Evolutionary conservation across 2,329 filamentous ascomycete genomes (phyloP).

Genomic region (Aureobasidium sp.): DNA sequence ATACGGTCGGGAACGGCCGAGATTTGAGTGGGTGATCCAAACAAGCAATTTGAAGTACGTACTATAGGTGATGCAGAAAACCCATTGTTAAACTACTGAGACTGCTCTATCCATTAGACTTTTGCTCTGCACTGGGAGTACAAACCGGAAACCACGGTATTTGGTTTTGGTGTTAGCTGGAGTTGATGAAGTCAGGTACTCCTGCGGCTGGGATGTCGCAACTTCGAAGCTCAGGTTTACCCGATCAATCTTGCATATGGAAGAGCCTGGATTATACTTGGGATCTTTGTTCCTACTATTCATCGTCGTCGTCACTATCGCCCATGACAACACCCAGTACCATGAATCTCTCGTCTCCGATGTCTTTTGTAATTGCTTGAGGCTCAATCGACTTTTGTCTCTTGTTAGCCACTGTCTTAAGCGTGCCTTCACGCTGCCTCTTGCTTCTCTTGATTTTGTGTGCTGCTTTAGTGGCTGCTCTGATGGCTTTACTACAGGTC

Average conservation of each 20-base stretch:
- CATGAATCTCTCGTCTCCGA: constrained; percentile 28
- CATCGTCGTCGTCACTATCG: constrained; percentile 22
- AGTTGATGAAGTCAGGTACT: not conserved
- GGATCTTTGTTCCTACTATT: constrained; percentile 2
- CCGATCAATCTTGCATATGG: not conserved
- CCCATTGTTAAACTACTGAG: not conserved
- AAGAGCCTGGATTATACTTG: not conserved
- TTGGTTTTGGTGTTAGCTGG: not conserved
- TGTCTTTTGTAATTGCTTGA: constrained; percentile 14
- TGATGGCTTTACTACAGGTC: not conserved
- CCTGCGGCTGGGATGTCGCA: not conserved
- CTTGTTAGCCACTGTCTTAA: not conserved
- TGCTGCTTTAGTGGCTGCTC: not conserved
- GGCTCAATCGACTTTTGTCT: constrained; percentile 5
- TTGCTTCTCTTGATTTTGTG: not conserved
- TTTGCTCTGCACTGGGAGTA: not conserved
- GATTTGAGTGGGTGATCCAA: not conserved
- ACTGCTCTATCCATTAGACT: not conserved
- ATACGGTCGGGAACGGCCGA: not conserved
- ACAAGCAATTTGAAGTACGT: not conserved
- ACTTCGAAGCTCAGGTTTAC: not conserved
- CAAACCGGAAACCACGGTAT: not conserved
- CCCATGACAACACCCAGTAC: constrained; percentile 28
- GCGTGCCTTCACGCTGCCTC: not conserved
- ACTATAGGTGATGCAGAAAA: not conserved